Conservation (phyloP, 2,329 filamentous ascomycete species). For the Xylariaceae sp. region DNA sequence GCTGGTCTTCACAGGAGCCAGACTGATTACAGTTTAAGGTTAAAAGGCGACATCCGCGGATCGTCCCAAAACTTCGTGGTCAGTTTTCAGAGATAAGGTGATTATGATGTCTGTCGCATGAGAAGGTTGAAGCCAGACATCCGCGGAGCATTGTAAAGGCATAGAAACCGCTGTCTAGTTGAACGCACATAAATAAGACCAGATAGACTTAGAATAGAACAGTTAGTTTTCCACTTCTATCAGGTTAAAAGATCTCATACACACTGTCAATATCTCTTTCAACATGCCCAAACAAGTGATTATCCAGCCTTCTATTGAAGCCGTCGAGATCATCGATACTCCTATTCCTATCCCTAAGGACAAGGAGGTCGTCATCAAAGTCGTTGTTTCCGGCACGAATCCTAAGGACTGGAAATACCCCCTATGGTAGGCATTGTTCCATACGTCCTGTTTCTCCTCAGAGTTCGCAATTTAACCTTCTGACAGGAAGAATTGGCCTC, state of each 20-base stretch:
- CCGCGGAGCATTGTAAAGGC: too few relatives aligned
- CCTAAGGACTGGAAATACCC: conserved; percentile 50
- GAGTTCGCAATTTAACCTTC: conserved; percentile 24
- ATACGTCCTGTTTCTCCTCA: conserved; percentile 16
- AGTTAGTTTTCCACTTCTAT: too few relatives aligned
- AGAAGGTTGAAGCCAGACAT: too few relatives aligned
- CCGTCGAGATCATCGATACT: conserved; percentile 45
- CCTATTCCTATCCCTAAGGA: conserved; percentile 43
- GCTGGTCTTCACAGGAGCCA: too few relatives aligned
- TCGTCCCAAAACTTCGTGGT: not conserved
- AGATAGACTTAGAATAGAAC: too few relatives aligned
- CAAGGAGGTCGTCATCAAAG: conserved; percentile 46
- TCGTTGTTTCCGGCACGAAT: conserved; percentile 48
- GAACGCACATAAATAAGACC: too few relatives aligned
- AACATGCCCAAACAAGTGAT: conserved; percentile 45
- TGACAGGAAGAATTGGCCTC: conserved; percentile 22
- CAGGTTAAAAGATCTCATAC: too few relatives aligned
- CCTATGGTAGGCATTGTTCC: conserved; percentile 16
- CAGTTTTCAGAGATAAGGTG: not conserved
- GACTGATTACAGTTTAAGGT: too few relatives aligned
- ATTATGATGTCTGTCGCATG: too few relatives aligned
- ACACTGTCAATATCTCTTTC: not conserved
- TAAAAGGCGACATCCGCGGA: conserved; percentile 3
- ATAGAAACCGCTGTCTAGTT: too few relatives aligned
- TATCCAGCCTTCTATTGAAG: conserved; percentile 41